Base-by-base conservation (phyloP, 805 yeast genomes). In the Ogataea zsoltii region DNA sequence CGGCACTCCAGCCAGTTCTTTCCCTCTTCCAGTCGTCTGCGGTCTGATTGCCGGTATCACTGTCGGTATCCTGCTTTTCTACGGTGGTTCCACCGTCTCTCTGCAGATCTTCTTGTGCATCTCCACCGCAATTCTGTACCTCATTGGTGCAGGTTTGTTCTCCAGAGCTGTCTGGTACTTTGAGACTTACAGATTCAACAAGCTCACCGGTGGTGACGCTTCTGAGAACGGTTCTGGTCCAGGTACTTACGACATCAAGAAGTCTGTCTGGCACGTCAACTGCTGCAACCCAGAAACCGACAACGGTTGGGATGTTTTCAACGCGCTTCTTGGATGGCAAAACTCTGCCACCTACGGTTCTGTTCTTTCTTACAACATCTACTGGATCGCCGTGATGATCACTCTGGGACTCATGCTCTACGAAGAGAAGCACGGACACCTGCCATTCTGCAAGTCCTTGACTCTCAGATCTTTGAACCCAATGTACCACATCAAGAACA, bases 281-380 rank as follows among this genome's bases (percentile, higher is more conserved):
- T 92, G 97, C 72, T 92, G 98, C 74, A 90, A 90, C 69, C 97
- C 97, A 37, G 91, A 85, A 67, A 74, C 76, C 48, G 92, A 85
- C 69, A 82, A 84, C 57, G 98, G 97, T 72, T 92, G 98, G 98
- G 96, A 90, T 78, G 83, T 92, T 50, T 92, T 92, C 77, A 92
- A 92, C 63, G 88, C 97, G 21, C 68, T 92, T 46, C 74, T 92
- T 53, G 99, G 98, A 51, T 92, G 99, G 99, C 96, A 90, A 72
- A 92, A 92, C 70, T 80, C 96, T 43, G 98, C 97, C 48, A 89
- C 96, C 54, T 79, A 88, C 64, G 96, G 97, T 46, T 88, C 97
- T 4, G 91, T 92, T 48, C 71, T 92, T 43, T 80, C 91, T 39
- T 92, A 92, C 75, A 90, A 89, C 71, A 54, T 85, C 51, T 92